Evolutionary conservation across 1,284 basidiomycete species (phyloP), one percentile per base, ranked within the genome.

Genomic region (Porodaedalea pini): DNA sequence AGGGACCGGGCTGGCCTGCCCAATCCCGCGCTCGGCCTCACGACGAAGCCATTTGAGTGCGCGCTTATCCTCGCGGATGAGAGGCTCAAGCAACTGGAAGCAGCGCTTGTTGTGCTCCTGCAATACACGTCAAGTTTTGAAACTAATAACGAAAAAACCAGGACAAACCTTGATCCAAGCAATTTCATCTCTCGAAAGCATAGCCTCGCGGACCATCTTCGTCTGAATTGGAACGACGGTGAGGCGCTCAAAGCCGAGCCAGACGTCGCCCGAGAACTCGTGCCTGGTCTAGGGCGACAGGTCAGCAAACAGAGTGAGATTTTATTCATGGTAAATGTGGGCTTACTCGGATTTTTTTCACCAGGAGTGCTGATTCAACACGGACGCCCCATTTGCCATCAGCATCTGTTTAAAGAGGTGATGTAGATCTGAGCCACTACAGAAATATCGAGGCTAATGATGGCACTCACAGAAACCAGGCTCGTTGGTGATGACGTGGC

Each of bases 211-310:
- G 55, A 98, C 85, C 80, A 99, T 88, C 64, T 85, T 83, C 2
- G 90, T 92, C 73, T 96, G 91, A 67, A 99, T 97, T 0, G 97
- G 96, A 3, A 95, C 93, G 69, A 87, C 88, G 2, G 94, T 95
- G 61, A 96, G 75, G 10, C 90, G 85, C 71, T 95, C 92, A 68
- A 95, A 96, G 4, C 85, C 86, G 23, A 94, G 80, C 88, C 90
- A 96, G 40, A 82, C 73, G 63, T 85, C 78, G 23, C 84, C 85
- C 59, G 83, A 88, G 71, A 85, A 90, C 63, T 86, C 79, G 66
- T 83, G 78, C 71, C 79, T 83, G 11, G 86, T 90, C 81, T 90
- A 53, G 27, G 51, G 31, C 5, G 21, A 32, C n/a, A 41, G 7
- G 25, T 27, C 56, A 32, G 19, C 5, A 36, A n/a, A 48, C 39